phyloP scores from a whole-genome alignment of 139 green algal species.

The Deuterostichococcus epilithicus region DNA sequence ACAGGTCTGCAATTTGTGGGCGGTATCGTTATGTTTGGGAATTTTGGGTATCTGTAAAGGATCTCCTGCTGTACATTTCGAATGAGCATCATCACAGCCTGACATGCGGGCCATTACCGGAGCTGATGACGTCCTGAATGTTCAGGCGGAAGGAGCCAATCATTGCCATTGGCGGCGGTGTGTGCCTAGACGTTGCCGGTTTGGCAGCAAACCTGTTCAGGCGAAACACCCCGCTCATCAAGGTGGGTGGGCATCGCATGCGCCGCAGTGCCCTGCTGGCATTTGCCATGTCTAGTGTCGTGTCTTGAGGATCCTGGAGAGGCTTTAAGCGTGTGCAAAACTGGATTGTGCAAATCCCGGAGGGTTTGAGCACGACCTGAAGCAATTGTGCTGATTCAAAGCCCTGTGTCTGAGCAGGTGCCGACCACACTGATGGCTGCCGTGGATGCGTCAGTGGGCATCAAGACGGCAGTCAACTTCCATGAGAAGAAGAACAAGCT shows the following conservation, averaged over 20 bases:
- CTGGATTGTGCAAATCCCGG: background rate
- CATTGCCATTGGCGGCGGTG: constrained; percentile 50
- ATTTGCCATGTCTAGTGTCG: too few relatives aligned
- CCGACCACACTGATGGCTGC: constrained; percentile 53
- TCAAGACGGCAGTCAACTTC: constrained; percentile 61
- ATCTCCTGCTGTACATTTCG: too few relatives aligned
- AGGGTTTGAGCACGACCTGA: background rate
- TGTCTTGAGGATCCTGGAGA: background rate
- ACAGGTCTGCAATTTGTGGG: constrained; percentile 20
- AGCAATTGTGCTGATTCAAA: too few relatives aligned
- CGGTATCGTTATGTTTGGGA: too few relatives aligned
- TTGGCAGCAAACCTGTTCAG: constrained; percentile 48
- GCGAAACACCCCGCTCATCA: constrained; percentile 47
- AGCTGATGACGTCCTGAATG: background rate
- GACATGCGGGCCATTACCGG: too few relatives aligned
- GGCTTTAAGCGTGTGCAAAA: background rate
- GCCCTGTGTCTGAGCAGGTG: constrained; percentile 12
- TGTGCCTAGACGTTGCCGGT: constrained; percentile 42
- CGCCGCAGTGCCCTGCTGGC: too few relatives aligned
- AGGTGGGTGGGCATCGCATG: constrained; percentile 30
- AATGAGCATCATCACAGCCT: background rate
- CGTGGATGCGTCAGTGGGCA: constrained; percentile 49
- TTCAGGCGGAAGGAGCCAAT: constrained; percentile 45
- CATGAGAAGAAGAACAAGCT: constrained; percentile 53
- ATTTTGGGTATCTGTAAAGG: too few relatives aligned